A percentile compares a stretch with the other conserved stretches of the same genome.
phyloP scores from a whole-genome alignment of 345 rosid species.

The Eucalyptus dawsonii region DNA sequence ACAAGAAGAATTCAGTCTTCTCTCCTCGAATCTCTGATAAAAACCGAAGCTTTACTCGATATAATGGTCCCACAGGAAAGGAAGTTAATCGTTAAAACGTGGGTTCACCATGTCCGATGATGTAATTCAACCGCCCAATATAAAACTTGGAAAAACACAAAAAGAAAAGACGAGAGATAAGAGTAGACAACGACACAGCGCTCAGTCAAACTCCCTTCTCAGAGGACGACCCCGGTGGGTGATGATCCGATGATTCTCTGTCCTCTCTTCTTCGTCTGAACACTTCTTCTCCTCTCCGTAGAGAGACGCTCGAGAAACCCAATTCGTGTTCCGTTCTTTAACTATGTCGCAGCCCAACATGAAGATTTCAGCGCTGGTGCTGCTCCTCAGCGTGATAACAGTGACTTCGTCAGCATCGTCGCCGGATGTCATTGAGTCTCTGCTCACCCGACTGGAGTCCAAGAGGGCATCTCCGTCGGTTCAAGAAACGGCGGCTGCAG shows the following conservation, averaged over 20 bases:
- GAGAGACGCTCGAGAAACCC: neutral
- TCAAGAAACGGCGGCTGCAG: slow-evolving; percentile 70
- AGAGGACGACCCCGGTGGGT: neutral
- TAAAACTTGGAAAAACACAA: neutral
- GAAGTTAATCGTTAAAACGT: neutral
- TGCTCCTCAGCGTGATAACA: neutral
- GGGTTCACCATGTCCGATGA: neutral
- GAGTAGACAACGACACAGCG: neutral
- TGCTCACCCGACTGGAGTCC: slow-evolving; percentile 56
- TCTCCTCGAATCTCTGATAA: neutral
- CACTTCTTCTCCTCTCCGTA: neutral
- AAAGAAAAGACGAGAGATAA: neutral
- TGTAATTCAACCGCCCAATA: neutral
- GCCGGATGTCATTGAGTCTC: slow-evolving; percentile 14
- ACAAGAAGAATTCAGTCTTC: neutral
- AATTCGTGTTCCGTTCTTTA: neutral
- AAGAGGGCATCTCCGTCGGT: slow-evolving; percentile 29
- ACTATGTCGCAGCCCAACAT: neutral
- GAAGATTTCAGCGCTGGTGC: neutral
- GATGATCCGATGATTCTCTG: neutral
- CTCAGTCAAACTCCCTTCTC: neutral
- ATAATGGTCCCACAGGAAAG: neutral
- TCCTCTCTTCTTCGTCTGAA: neutral
- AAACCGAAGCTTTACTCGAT: neutral
- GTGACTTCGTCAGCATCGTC: slow-evolving; percentile 1